A percentile compares a stretch with the other conserved stretches of the same genome.
Conservation (phyloP, 2,329 filamentous ascomycete genomes). For the Dactylonectria macrodidyma region DNA sequence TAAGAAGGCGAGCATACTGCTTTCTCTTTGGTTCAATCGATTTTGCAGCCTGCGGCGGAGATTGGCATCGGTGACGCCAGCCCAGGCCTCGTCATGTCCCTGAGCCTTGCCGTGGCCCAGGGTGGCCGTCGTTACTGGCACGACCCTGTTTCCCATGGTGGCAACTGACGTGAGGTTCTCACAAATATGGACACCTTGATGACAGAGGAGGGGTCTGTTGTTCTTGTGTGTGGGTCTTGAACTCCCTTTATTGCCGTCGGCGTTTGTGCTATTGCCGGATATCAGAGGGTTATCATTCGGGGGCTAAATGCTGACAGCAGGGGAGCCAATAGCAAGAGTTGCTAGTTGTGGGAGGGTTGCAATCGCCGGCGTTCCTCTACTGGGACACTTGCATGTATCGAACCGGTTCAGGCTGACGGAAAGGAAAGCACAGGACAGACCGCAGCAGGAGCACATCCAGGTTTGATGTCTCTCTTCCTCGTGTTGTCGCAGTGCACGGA, state of each 20-base stretch:
- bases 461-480: too few relatives aligned
- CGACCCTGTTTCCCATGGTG: neutral
- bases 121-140: neutral
- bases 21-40: neutral
- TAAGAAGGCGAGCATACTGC: neutral
- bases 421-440: too few relatives aligned
- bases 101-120: neutral
- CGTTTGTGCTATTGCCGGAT: neutral
- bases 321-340: neutral
- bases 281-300: too few relatives aligned
- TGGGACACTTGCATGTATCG: neutral
- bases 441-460: too few relatives aligned
- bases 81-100: neutral
- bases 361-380: neutral
- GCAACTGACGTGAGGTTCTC: neutral
- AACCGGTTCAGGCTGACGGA: neutral
- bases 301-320: neutral
- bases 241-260: neutral
- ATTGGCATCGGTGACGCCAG: neutral
- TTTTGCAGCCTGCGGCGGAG: neutral
- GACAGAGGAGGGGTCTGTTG: neutral
- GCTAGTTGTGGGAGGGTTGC: neutral
- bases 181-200: neutral
- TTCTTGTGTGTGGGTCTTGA: neutral
- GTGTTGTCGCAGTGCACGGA: too few relatives aligned